These are phyloP conservation scores for Pseudopithomyces maydicus DNA, from an alignment of 2,329 filamentous ascomycete genomes.

Conservation along the genomic window DNA sequence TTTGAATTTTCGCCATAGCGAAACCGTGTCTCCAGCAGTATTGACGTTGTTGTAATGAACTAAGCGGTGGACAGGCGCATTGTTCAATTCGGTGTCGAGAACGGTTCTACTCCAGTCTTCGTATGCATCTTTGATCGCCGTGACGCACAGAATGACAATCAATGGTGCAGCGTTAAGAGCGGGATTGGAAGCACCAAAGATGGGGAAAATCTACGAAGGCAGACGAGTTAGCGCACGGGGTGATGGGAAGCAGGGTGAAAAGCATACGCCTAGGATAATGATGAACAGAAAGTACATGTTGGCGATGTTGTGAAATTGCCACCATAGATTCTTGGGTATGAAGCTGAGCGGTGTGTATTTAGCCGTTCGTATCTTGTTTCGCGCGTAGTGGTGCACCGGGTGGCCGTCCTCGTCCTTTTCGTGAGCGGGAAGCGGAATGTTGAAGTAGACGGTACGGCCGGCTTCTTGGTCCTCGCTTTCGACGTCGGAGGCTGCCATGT, in stretches of 20 bases:
- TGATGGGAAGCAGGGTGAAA: slow-evolving; percentile 13
- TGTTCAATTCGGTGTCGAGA: slow-evolving; percentile 92
- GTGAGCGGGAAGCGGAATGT: slow-evolving; percentile 75
- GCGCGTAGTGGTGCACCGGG: slow-evolving; percentile 70
- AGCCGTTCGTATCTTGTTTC: slow-evolving; percentile 97
- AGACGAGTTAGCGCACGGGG: slow-evolving; percentile 19
- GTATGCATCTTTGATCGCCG: slow-evolving; percentile 90
- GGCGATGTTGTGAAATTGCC: slow-evolving; percentile 98
- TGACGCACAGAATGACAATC: slow-evolving; percentile 88
- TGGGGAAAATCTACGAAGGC: slow-evolving; percentile 80
- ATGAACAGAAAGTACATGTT: slow-evolving; percentile 98
- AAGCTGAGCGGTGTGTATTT: slow-evolving; percentile 98
- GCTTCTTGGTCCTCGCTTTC: slow-evolving; percentile 45
- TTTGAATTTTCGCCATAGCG: slow-evolving; percentile 85
- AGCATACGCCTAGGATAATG: slow-evolving; percentile 88
- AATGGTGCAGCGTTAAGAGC: slow-evolving; percentile 88
- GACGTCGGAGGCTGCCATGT: slow-evolving; percentile 47
- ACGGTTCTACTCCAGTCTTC: slow-evolving; percentile 93
- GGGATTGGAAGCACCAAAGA: slow-evolving; percentile 91
- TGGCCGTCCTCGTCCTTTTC: slow-evolving; percentile 81
- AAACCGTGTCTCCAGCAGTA: slow-evolving; percentile 83
- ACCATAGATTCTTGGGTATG: slow-evolving; percentile 94
- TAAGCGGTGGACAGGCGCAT: slow-evolving; percentile 89
- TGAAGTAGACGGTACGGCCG: slow-evolving; percentile 77
- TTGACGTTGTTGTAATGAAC: slow-evolving; percentile 93